A percentile compares a stretch with the other conserved stretches of the same genome.
Evolutionary conservation across 371 early-diverging fungal genomes (phyloP).

Genomic region (Lichtheimia ramosa): DNA sequence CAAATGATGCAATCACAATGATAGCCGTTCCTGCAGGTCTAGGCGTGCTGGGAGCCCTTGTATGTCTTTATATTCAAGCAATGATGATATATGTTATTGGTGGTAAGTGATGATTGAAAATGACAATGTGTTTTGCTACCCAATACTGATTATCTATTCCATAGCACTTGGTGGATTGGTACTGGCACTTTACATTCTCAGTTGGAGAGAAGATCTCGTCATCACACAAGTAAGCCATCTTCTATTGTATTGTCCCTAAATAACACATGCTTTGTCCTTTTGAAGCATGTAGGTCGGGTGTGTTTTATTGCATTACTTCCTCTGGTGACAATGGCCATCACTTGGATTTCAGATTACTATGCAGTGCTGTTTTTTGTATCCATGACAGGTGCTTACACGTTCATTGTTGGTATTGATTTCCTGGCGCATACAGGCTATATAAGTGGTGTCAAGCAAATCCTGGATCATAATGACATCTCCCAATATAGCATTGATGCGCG

Average conservation of each 20-base stretch:
- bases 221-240: constrained; percentile 11
- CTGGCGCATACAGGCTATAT: constrained; percentile 19
- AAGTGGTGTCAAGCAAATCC: constrained; percentile 9
- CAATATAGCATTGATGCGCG: constrained; percentile 8
- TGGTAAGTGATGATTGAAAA: constrained; percentile 3
- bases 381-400: constrained; percentile 15
- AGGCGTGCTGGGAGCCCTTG: constrained; percentile 18
- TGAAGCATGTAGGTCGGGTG: constrained; percentile 12
- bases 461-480: constrained; percentile 12
- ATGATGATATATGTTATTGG: constrained; percentile 12
- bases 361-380: constrained; percentile 10
- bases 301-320: constrained; percentile 17
- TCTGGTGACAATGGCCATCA: constrained; percentile 3
- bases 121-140: background rate
- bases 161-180: constrained; percentile 23
- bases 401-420: constrained; percentile 17
- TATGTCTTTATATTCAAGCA: constrained; percentile 10
- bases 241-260: background rate
- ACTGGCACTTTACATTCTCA: constrained; percentile 29
- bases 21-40: constrained; percentile 24
- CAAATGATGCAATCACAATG: constrained; percentile 17
- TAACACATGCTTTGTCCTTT: background rate
- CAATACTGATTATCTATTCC: background rate
- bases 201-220: constrained; percentile 29
- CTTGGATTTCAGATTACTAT: constrained; percentile 12